Evolutionary conservation across 2,329 filamentous ascomycete species (phyloP).

Genomic region (Curvularia sp.): DNA sequence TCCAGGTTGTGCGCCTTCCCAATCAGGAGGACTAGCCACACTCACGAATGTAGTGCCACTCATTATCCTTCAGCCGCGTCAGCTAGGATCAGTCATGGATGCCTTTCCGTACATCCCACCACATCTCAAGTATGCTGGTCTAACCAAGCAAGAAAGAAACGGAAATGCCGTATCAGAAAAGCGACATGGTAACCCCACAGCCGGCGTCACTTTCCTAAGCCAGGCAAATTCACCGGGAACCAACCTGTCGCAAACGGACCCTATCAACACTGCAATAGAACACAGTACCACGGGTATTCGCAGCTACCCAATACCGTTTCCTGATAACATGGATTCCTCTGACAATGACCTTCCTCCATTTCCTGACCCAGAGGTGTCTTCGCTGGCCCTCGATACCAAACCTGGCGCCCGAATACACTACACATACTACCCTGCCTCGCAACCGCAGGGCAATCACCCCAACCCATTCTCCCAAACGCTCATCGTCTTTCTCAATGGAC

Average conservation of each 20-base stretch:
- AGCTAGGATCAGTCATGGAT: slow-evolving; percentile 12
- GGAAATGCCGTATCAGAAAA: slow-evolving; percentile 13
- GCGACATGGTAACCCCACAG: slow-evolving; percentile 10
- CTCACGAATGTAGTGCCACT: slow-evolving; percentile 4
- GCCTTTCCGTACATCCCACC: slow-evolving; percentile 16
- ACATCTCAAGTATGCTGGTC: slow-evolving; percentile 14
- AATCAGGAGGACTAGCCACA: slow-evolving; percentile 20
- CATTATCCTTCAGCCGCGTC: slow-evolving; percentile 3
- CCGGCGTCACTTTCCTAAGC: slow-evolving; percentile 5
- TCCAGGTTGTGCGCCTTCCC: slow-evolving; percentile 21
- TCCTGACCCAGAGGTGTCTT: slow-evolving; percentile 40
- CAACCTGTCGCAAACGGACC: slow-evolving; percentile 19
- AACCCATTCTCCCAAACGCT: slow-evolving; percentile 49
- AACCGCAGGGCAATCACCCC: slow-evolving; percentile 28
- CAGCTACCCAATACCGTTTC: slow-evolving; percentile 23
- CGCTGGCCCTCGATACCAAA: slow-evolving; percentile 39
- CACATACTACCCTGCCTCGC: slow-evolving; percentile 45
- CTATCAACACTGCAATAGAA: slow-evolving; percentile 12
- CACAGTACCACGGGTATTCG: slow-evolving; percentile 11
- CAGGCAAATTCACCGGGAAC: slow-evolving; percentile 23
- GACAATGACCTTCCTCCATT: slow-evolving; percentile 42
- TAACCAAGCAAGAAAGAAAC: slow-evolving; percentile 20
- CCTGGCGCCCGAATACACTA: slow-evolving; percentile 42
- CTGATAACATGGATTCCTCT: slow-evolving; percentile 29
- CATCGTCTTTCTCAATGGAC: slow-evolving; percentile 56